Percentiles rank a stretch among this genome's conserved stretches.
Evolutionary conservation across 768 basidiomycete genomes (phyloP).

Genomic region (Sarcodon aspratus): DNA sequence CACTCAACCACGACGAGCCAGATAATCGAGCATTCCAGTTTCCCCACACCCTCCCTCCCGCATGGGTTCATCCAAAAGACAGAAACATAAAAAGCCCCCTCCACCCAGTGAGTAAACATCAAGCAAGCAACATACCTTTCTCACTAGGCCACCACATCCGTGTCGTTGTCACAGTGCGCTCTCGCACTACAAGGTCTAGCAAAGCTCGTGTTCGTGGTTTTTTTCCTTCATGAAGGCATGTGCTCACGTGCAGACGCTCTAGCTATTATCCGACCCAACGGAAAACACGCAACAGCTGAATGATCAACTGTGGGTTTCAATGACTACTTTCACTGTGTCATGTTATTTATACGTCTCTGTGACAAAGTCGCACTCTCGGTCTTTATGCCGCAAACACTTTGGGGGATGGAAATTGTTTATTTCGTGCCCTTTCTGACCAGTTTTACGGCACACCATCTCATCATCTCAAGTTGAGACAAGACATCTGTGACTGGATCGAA

Average conservation of each 20-base stretch:
- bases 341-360: too few species aligned
- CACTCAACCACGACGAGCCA: slow-evolving; percentile 2
- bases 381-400: slow-evolving; percentile 81
- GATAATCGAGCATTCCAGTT: background rate
- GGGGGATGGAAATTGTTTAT: slow-evolving; percentile 91
- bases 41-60: slow-evolving; percentile 12
- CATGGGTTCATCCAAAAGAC: slow-evolving; percentile 32
- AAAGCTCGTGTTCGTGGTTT: slow-evolving; percentile 38
- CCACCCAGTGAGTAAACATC: slow-evolving; percentile 26
- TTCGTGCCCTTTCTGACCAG: slow-evolving; percentile 85
- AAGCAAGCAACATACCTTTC: background rate
- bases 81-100: slow-evolving; percentile 18
- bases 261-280: slow-evolving; percentile 45
- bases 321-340: too few species aligned
- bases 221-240: background rate
- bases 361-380: slow-evolving; percentile 41
- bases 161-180: slow-evolving; percentile 29
- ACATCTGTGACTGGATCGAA: slow-evolving; percentile 79
- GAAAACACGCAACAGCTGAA: slow-evolving; percentile 57
- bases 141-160: background rate
- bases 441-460: slow-evolving; percentile 63
- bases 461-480: slow-evolving; percentile 57
- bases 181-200: slow-evolving; percentile 45
- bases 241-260: background rate
- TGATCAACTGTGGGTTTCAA: slow-evolving; percentile 37